These are phyloP conservation scores for Euphorbia peplus DNA, from an alignment of 345 rosid species.

Conservation along the genomic window DNA sequence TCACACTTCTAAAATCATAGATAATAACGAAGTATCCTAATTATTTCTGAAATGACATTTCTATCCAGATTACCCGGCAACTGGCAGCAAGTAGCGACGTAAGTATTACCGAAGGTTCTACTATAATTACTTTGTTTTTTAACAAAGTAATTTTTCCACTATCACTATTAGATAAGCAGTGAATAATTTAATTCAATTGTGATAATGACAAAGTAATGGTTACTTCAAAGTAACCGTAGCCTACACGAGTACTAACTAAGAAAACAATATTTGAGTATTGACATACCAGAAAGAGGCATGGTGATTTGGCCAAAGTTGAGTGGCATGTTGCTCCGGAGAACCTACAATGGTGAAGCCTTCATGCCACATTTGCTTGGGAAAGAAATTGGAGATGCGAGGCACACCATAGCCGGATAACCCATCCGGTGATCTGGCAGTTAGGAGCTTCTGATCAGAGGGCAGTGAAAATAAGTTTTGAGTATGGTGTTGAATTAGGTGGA, in stretches of 20 bases:
- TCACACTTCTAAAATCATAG: neutral
- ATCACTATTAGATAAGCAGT: too few relatives aligned
- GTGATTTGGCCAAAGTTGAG: conserved; percentile 21
- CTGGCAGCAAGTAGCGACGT: too few relatives aligned
- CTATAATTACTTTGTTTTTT: too few relatives aligned
- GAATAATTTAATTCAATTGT: too few relatives aligned
- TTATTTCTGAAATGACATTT: too few relatives aligned
- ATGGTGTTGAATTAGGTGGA: conserved; percentile 5
- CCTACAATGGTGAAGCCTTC: conserved; percentile 30
- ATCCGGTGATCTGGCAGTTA: conserved; percentile 15
- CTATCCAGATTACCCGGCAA: too few relatives aligned
- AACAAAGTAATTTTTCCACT: too few relatives aligned
- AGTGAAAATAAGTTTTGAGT: conserved; percentile 12
- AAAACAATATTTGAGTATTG: too few relatives aligned
- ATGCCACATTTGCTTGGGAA: conserved; percentile 26
- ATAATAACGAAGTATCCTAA: conserved; percentile 1
- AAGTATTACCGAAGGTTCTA: too few relatives aligned
- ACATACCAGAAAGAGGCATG: conserved; percentile 11
- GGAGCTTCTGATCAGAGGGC: conserved; percentile 17
- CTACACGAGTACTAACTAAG: too few relatives aligned
- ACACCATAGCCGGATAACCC: conserved; percentile 20
- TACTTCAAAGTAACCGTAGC: too few relatives aligned
- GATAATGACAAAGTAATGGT: too few relatives aligned
- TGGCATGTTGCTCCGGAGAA: conserved; percentile 20
- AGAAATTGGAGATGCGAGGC: conserved; percentile 15